Evolutionary conservation across 805 yeast species (phyloP).

Genomic region (Candida ponderosae): DNA sequence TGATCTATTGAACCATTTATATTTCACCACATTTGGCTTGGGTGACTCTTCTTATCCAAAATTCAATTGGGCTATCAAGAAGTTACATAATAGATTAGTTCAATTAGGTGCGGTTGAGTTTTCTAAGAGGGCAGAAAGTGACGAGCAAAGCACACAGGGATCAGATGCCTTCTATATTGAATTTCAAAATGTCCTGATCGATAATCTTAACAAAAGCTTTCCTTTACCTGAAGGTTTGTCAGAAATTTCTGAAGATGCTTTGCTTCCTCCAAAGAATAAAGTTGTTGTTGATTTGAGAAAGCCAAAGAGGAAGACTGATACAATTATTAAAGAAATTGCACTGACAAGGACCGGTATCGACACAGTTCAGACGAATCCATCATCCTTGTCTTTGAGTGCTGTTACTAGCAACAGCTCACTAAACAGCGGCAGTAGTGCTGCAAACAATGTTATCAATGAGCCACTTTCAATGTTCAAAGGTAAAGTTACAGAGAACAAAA

Average conservation of each 20-base stretch:
- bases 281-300: constrained; percentile 21
- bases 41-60: constrained; percentile 92
- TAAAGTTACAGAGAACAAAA: constrained; percentile 36
- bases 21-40: constrained; percentile 73
- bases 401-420: too few relatives aligned
- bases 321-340: constrained; percentile 20
- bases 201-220: constrained; percentile 22
- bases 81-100: constrained; percentile 64
- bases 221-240: constrained; percentile 26
- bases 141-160: constrained; percentile 75
- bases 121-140: constrained; percentile 76
- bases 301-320: constrained; percentile 23
- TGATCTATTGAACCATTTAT: constrained; percentile 52
- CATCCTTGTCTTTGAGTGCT: too few relatives aligned
- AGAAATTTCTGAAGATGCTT: constrained; percentile 24
- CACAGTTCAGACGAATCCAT: too few relatives aligned
- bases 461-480: constrained; percentile 36
- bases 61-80: constrained; percentile 81
- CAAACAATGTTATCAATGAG: background rate
- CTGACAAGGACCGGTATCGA: constrained; percentile 17
- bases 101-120: constrained; percentile 81
- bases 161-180: constrained; percentile 68
- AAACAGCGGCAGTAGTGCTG: too few relatives aligned
- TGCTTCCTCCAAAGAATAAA: constrained; percentile 31
- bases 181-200: constrained; percentile 53